phyloP scores from a whole-genome alignment of 169 alveolate genomes.

The Hammondia hammondi region DNA sequence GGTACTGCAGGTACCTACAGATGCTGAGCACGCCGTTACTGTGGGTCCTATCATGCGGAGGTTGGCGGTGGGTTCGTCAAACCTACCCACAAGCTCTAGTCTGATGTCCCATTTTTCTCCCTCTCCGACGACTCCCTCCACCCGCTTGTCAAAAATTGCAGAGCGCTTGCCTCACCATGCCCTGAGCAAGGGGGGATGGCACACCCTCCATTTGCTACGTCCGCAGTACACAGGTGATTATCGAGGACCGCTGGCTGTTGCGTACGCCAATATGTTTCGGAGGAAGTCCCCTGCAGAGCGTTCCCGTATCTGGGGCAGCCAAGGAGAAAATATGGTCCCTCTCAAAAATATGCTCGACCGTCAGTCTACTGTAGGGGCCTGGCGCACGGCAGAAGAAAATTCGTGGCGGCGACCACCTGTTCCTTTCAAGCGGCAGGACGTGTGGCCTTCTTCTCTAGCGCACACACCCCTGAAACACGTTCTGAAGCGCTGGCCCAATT shows the following conservation, averaged over 20 bases:
- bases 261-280: not conserved
- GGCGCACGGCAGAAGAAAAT: too few species aligned
- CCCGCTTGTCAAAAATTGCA: not conserved
- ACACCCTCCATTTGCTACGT: not conserved
- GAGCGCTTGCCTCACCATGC: not conserved
- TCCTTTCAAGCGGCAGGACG: too few species aligned
- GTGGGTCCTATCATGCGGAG: not conserved
- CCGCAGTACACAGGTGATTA: not conserved
- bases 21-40: too few species aligned
- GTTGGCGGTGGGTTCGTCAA: not conserved
- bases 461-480: too few species aligned
- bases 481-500: too few species aligned
- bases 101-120: conserved; percentile 9
- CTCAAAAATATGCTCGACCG: not conserved
- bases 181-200: not conserved
- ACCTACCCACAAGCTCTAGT: not conserved
- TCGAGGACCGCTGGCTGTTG: not conserved
- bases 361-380: not conserved
- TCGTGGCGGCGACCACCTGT: too few species aligned
- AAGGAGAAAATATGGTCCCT: not conserved
- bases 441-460: too few species aligned
- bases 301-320: not conserved
- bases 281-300: not conserved
- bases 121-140: not conserved
- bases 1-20: too few species aligned